Evolutionary conservation across 2,329 filamentous ascomycete genomes (phyloP).

Genomic region (Bipolaris gigantea): DNA sequence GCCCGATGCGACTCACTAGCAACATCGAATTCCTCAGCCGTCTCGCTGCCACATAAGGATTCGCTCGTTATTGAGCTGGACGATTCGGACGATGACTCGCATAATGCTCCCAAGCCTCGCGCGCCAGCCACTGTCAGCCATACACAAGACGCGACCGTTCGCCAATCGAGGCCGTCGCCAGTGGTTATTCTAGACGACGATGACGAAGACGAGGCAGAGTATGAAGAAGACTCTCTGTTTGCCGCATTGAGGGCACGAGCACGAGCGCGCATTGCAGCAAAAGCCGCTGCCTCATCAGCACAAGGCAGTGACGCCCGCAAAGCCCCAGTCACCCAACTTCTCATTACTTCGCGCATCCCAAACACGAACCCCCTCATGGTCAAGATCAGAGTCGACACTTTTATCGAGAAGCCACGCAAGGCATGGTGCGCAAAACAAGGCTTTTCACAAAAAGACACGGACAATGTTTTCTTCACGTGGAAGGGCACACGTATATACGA

Average conservation of each 20-base stretch:
- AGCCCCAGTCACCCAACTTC: conserved; percentile 57
- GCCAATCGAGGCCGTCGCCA: conserved; percentile 9
- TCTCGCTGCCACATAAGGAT: conserved; percentile 8
- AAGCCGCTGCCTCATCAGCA: conserved; percentile 3
- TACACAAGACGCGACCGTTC: conserved; percentile 10
- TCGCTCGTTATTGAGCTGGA: conserved; percentile 31
- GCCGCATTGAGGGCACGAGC: conserved; percentile 35
- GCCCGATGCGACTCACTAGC: conserved; percentile 36
- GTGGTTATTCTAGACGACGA: conserved; percentile 9
- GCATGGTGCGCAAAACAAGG: conserved; percentile 70
- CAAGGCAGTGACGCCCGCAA: conserved; percentile 8
- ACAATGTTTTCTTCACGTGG: conserved; percentile 76
- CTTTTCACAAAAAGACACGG: conserved; percentile 53
- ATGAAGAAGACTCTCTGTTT: conserved; percentile 34
- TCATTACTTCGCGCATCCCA: conserved; percentile 69
- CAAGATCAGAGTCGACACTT: conserved; percentile 67
- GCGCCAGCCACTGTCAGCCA: neutral
- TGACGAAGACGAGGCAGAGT: conserved; percentile 32
- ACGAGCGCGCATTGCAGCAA: conserved; percentile 28
- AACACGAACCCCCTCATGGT: conserved; percentile 64
- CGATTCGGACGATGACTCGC: conserved; percentile 24
- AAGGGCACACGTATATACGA: conserved; percentile 72
- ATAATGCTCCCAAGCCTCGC: conserved; percentile 13
- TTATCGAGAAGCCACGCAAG: conserved; percentile 66
- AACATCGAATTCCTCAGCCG: conserved; percentile 18